A percentile compares a stretch with the other conserved stretches of the same genome.
phyloP scores from a whole-genome alignment of 192 early-diverging fungal genomes.

The Cladochytrium replicatum region DNA sequence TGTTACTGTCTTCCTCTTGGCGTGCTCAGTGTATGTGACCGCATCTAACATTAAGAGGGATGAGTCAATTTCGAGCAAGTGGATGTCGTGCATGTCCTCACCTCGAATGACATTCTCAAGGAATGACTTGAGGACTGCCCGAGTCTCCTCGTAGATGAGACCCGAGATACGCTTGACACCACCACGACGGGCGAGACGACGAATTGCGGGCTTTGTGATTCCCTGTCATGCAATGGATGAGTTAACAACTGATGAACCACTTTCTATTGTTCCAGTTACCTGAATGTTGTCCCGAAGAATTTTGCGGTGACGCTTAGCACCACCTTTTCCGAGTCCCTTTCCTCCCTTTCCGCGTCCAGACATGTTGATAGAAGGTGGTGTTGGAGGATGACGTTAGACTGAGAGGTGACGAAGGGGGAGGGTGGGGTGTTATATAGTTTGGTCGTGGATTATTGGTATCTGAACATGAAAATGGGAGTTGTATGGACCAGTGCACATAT shows the following conservation, averaged over 20 bases:
- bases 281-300: constrained; percentile 99
- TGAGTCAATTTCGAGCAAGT: too few relatives aligned
- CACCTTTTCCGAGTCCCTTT: constrained; percentile 98
- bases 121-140: constrained; percentile 94
- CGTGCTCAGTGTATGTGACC: constrained; percentile 99
- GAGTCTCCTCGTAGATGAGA: constrained; percentile 99
- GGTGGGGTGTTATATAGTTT: too few relatives aligned
- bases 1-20: constrained; percentile 98
- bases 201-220: constrained; percentile 97
- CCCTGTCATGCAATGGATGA: too few relatives aligned
- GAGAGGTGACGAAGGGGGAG: too few relatives aligned
- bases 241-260: too few relatives aligned
- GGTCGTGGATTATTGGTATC: too few relatives aligned
- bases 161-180: constrained; percentile 99
- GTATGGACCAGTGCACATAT: too few relatives aligned
- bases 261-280: constrained; percentile 25
- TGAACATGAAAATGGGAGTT: too few relatives aligned
- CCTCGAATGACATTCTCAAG: constrained; percentile 98
- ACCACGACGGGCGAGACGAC: constrained; percentile 97
- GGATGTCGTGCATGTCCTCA: too few relatives aligned
- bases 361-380: too few relatives aligned
- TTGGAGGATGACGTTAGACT: too few relatives aligned
- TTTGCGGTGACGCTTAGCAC: constrained; percentile 99
- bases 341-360: constrained; percentile 99
- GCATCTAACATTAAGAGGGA: too few relatives aligned